These are phyloP conservation scores for Xanthoparmelia taractica DNA, from an alignment of 495 filamentous ascomycete genomes.

Conservation along the genomic window DNA sequence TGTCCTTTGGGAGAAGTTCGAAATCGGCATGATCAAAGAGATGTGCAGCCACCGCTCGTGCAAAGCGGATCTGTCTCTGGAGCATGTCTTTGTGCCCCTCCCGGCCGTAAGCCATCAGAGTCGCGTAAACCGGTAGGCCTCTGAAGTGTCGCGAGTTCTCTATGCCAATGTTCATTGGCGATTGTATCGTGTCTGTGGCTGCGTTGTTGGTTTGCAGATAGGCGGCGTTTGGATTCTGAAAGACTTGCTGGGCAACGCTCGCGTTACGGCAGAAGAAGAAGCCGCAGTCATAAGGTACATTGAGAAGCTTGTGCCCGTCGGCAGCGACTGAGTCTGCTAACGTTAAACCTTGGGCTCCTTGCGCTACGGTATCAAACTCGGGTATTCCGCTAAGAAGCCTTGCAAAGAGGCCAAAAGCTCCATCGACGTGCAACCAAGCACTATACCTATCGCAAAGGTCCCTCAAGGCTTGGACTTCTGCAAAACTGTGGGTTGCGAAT, in stretches of 20 bases:
- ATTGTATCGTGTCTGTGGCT: slow-evolving; percentile 48
- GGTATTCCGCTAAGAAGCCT: slow-evolving; percentile 52
- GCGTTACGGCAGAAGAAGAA: slow-evolving; percentile 72
- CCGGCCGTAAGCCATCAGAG: slow-evolving; percentile 65
- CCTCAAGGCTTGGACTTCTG: slow-evolving; percentile 57
- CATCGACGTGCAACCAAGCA: slow-evolving; percentile 89
- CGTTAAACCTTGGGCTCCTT: slow-evolving; percentile 59
- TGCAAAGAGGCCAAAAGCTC: slow-evolving; percentile 81
- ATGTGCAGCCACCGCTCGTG: slow-evolving; percentile 57
- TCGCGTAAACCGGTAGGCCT: slow-evolving; percentile 80
- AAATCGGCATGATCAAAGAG: slow-evolving; percentile 53
- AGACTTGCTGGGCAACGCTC: slow-evolving; percentile 51
- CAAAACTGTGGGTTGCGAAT: slow-evolving; percentile 57
- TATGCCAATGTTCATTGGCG: slow-evolving; percentile 78
- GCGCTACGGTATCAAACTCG: slow-evolving; percentile 51
- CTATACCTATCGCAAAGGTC: slow-evolving; percentile 62
- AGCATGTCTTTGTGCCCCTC: slow-evolving; percentile 65
- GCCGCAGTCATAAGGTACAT: slow-evolving; percentile 91
- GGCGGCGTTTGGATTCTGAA: slow-evolving; percentile 77
- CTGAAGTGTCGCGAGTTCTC: slow-evolving; percentile 91
- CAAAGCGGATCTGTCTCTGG: slow-evolving; percentile 59
- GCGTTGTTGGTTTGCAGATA: slow-evolving; percentile 53
- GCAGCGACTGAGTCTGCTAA: slow-evolving; percentile 79
- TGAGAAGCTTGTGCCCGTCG: slow-evolving; percentile 88
- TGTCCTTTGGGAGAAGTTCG: slow-evolving; percentile 52